Evolutionary conservation across 805 yeast species (phyloP).

Genomic region (Saccharomycopsis synnaedendra): DNA sequence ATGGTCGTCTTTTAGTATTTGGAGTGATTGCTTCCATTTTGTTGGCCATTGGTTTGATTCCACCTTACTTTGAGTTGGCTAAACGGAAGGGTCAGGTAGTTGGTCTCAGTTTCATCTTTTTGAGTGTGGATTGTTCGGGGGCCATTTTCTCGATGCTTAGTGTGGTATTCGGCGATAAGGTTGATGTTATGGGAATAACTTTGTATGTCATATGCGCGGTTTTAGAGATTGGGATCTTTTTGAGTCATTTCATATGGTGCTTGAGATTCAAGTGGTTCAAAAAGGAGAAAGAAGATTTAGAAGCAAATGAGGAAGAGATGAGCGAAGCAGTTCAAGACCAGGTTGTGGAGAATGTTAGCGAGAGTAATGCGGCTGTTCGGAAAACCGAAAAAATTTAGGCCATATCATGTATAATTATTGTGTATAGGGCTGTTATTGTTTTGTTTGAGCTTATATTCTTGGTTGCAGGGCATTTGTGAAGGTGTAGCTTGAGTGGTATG

Average conservation of each 20-base stretch:
- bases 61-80: constrained; percentile 79
- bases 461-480: too few relatives aligned
- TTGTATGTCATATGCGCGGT: constrained; percentile 64
- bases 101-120: constrained; percentile 78
- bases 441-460: too few relatives aligned
- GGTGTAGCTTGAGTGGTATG: too few relatives aligned
- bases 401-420: too few relatives aligned
- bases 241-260: constrained; percentile 63
- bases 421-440: too few relatives aligned
- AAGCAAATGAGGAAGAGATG: background rate
- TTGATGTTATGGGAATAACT: constrained; percentile 73
- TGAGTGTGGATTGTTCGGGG: constrained; percentile 67
- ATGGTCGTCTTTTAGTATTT: constrained; percentile 72
- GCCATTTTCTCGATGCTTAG: constrained; percentile 69
- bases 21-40: constrained; percentile 74
- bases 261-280: constrained; percentile 28
- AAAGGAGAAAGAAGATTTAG: constrained; percentile 1
- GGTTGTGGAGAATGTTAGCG: background rate
- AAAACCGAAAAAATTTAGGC: background rate
- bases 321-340: background rate
- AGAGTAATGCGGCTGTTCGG: background rate
- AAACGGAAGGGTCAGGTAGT: constrained; percentile 76
- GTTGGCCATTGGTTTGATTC: constrained; percentile 68
- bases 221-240: constrained; percentile 68
- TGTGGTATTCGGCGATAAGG: constrained; percentile 38